Conservation (phyloP, 1,284 basidiomycete genomes). For the Rhodotorula glutinis region DNA sequence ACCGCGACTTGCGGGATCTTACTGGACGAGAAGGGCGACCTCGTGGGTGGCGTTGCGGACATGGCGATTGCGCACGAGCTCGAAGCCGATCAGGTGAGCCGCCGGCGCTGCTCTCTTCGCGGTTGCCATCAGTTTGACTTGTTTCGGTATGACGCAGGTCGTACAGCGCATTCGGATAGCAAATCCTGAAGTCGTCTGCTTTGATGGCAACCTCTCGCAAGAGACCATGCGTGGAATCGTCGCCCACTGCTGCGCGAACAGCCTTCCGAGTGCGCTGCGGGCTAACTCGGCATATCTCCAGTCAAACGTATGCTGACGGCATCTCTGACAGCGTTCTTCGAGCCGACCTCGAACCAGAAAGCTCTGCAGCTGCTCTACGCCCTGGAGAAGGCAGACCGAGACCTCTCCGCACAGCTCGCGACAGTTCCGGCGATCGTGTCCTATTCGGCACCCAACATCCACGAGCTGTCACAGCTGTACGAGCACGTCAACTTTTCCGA, state of each 20-base stretch:
- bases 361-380: slow-evolving; percentile 67
- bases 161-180: slow-evolving; percentile 52
- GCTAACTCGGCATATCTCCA: background rate
- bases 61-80: slow-evolving; percentile 71
- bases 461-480: slow-evolving; percentile 70
- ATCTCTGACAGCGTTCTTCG: slow-evolving; percentile 50
- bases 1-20: slow-evolving; percentile 84
- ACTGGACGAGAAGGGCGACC: slow-evolving; percentile 66
- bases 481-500: slow-evolving; percentile 47
- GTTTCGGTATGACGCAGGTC: slow-evolving; percentile 47
- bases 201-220: slow-evolving; percentile 76
- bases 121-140: slow-evolving; percentile 2
- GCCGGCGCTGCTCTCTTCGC: slow-evolving; percentile 10
- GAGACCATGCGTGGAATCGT: slow-evolving; percentile 59
- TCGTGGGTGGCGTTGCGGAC: slow-evolving; percentile 83
- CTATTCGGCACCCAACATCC: slow-evolving; percentile 72
- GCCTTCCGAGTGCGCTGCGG: slow-evolving; percentile 57
- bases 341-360: slow-evolving; percentile 85
- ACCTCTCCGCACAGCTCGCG: slow-evolving; percentile 40
- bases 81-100: slow-evolving; percentile 54
- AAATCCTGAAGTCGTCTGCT: slow-evolving; percentile 62
- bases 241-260: slow-evolving; percentile 49
- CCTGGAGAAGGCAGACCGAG: slow-evolving; percentile 50
- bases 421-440: slow-evolving; percentile 51
- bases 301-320: background rate